phyloP scores from a whole-genome alignment of 768 basidiomycete species.

The Infundibulicybe gibba region DNA sequence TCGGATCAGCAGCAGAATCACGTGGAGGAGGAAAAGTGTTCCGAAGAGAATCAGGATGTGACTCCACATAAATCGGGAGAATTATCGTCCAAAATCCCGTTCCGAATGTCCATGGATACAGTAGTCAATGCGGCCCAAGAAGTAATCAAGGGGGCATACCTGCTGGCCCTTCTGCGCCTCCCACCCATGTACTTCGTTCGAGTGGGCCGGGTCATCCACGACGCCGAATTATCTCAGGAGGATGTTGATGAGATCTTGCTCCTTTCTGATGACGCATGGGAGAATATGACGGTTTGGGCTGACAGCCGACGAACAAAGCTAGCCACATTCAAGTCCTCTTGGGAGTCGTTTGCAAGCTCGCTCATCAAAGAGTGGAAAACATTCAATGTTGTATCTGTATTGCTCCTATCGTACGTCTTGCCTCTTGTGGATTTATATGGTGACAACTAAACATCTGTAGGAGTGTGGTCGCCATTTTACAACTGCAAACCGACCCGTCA shows the following conservation, averaged over 20 bases:
- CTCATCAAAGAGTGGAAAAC: constrained; percentile 77
- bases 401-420: constrained; percentile 42
- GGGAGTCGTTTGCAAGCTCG: constrained; percentile 72
- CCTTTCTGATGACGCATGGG: background rate
- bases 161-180: background rate
- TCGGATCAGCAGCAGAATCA: no score
- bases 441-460: constrained; percentile 24
- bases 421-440: background rate
- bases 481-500: constrained; percentile 40
- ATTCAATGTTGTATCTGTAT: constrained; percentile 65
- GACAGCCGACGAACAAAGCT: background rate
- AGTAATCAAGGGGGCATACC: background rate
- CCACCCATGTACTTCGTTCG: background rate
- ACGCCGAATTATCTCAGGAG: background rate
- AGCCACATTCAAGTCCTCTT: constrained; percentile 21
- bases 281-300: background rate
- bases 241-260: background rate
- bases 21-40: no score
- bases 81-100: no score
- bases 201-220: background rate
- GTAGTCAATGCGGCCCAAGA: no score
- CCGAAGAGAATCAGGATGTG: no score
- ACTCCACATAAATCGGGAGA: no score
- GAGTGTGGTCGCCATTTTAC: constrained; percentile 69
- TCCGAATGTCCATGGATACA: no score